A percentile compares a stretch with the other conserved stretches of the same genome.
Evolutionary conservation across 2,329 filamentous ascomycete species (phyloP).

Genomic region (Botrytis medusae): DNA sequence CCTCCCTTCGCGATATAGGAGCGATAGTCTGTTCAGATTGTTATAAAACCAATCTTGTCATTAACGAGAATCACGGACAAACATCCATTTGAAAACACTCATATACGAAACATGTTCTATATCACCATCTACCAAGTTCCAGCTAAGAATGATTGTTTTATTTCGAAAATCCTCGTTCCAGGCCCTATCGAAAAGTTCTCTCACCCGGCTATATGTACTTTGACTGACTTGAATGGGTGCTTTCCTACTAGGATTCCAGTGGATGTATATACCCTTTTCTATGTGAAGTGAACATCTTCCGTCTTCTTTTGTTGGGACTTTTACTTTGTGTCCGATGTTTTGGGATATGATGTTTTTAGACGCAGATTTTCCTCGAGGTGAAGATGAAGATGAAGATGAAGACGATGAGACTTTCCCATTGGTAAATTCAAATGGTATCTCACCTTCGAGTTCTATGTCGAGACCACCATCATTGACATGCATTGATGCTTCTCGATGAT

Average conservation of each 20-base stretch:
- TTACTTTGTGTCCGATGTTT: neutral
- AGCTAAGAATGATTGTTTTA: no score
- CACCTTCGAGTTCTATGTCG: neutral
- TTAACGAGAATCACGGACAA: neutral
- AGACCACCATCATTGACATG: rapidly evolving
- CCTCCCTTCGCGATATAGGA: neutral
- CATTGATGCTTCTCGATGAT: neutral
- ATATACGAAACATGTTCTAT: no score
- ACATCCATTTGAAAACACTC: no score
- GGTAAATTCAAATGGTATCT: neutral
- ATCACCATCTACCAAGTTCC: no score
- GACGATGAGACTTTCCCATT: neutral
- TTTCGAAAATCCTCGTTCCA: neutral
- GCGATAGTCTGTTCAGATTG: neutral
- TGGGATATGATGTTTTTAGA: neutral
- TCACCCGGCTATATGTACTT: neutral
- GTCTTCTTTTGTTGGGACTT: neutral
- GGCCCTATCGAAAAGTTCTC: neutral
- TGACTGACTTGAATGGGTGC: neutral
- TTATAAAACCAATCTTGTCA: neutral
- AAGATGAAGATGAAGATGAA: neutral
- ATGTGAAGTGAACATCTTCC: neutral
- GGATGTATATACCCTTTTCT: neutral
- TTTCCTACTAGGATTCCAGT: neutral
- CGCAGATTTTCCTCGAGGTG: neutral